Evolutionary conservation across 257 asterid genomes (phyloP).

Genomic region (Misopates orontium): DNA sequence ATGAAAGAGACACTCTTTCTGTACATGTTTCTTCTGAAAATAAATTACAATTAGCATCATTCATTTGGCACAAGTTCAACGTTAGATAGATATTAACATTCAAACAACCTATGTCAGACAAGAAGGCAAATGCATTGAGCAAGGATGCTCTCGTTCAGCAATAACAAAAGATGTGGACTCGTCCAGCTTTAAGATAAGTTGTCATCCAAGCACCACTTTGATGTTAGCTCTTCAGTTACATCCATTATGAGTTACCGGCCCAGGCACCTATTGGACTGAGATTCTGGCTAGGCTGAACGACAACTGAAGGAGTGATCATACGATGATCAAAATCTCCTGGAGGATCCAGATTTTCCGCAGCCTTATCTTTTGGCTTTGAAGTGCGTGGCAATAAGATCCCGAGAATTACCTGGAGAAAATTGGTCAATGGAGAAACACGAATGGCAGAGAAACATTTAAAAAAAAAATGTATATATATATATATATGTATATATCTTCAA

Average conservation of each 20-base stretch:
- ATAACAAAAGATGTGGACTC: slow-evolving; percentile 30
- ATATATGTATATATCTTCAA: too few relatives aligned
- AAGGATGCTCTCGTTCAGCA: slow-evolving; percentile 29
- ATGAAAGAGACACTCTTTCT: slow-evolving; percentile 5
- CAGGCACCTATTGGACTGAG: slow-evolving; percentile 51
- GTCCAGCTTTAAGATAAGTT: slow-evolving; percentile 27
- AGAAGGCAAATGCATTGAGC: slow-evolving; percentile 31
- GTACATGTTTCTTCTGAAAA: background rate
- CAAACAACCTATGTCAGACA: slow-evolving; percentile 40
- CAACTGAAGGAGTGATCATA: slow-evolving; percentile 39
- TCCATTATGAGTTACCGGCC: slow-evolving; percentile 47
- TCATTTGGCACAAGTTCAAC: slow-evolving; percentile 8
- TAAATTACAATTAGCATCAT: slow-evolving; percentile 14
- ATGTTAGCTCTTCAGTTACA: slow-evolving; percentile 48
- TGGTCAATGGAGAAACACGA: background rate
- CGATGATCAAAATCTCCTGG: slow-evolving; percentile 45
- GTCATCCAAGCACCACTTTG: slow-evolving; percentile 43
- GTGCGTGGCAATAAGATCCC: slow-evolving; percentile 56
- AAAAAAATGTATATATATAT: background rate
- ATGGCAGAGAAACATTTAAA: background rate
- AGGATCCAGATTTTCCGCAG: slow-evolving; percentile 36
- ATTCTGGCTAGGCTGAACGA: slow-evolving; percentile 51
- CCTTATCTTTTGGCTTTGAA: slow-evolving; percentile 55
- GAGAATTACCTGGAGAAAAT: slow-evolving; percentile 55
- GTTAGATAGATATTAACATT: slow-evolving; percentile 31